Evolutionary conservation across 2,329 filamentous ascomycete species (phyloP).

Genomic region (Calonectria naviculata): DNA sequence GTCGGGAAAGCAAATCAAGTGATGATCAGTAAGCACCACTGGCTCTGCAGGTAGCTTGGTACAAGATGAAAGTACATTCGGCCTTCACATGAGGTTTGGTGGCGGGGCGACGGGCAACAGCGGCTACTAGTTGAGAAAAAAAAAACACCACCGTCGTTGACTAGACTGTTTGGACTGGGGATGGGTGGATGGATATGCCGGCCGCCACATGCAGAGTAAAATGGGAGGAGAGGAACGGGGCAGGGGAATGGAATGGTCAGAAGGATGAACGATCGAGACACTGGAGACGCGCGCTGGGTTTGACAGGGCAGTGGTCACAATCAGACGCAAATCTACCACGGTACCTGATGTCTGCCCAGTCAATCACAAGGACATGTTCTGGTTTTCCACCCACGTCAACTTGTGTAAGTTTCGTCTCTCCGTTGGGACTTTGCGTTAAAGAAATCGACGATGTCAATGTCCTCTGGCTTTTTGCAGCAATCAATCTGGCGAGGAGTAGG

Average conservation of each 20-base stretch:
- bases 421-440: neutral
- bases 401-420: neutral
- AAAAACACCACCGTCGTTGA: neutral
- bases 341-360: no score
- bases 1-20: neutral
- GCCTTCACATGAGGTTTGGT: neutral
- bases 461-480: neutral
- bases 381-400: no score
- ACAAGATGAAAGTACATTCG: neutral
- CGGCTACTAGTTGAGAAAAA: conserved; percentile 4
- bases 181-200: neutral
- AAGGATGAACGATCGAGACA: neutral
- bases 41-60: neutral
- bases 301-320: no score
- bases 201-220: neutral
- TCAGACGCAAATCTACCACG: no score
- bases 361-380: neutral
- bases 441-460: neutral
- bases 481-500: neutral
- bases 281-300: neutral
- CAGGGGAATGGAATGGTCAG: neutral
- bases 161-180: neutral
- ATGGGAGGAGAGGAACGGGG: neutral
- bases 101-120: neutral
- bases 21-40: neutral